Percentiles rank a stretch among this genome's conserved stretches.
Evolutionary conservation across 1,284 basidiomycete genomes (phyloP).

Genomic region (Trametes versicolor): DNA sequence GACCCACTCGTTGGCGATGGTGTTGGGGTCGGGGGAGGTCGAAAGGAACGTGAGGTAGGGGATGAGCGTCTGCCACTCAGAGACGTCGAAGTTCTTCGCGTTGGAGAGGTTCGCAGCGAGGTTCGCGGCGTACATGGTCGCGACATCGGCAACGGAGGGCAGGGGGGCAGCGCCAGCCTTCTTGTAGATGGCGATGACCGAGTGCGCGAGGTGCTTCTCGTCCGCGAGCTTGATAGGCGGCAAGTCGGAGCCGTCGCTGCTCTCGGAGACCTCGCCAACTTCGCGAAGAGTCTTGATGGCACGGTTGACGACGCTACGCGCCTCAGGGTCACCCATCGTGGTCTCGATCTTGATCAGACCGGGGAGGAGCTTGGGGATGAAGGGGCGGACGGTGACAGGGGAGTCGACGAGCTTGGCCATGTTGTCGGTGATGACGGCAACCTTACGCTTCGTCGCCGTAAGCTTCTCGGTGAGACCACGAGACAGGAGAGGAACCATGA

Average conservation of each 20-base stretch:
- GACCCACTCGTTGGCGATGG: slow-evolving; percentile 86
- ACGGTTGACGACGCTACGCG: slow-evolving; percentile 87
- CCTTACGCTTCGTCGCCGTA: slow-evolving; percentile 96
- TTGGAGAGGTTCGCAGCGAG: slow-evolving; percentile 90
- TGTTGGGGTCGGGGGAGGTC: slow-evolving; percentile 71
- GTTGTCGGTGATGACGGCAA: slow-evolving; percentile 97
- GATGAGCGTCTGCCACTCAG: slow-evolving; percentile 87
- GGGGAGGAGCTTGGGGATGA: slow-evolving; percentile 95
- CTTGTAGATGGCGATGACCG: slow-evolving; percentile 84
- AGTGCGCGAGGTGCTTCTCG: slow-evolving; percentile 68
- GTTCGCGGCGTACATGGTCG: slow-evolving; percentile 77
- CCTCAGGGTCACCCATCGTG: slow-evolving; percentile 95
- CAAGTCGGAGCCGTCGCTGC: slow-evolving; percentile 89
- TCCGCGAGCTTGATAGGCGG: slow-evolving; percentile 85
- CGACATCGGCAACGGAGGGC: slow-evolving; percentile 67
- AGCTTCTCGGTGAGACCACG: slow-evolving; percentile 97
- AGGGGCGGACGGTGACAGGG: slow-evolving; percentile 93
- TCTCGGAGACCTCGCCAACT: slow-evolving; percentile 85
- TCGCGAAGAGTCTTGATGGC: slow-evolving; percentile 95
- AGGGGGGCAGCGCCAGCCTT: slow-evolving; percentile 70
- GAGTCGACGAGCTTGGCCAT: slow-evolving; percentile 99
- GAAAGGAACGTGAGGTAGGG: slow-evolving; percentile 81
- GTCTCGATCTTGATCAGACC: slow-evolving; percentile 94
- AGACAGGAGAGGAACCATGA: slow-evolving; percentile 97
- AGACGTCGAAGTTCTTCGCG: slow-evolving; percentile 90